phyloP scores from a whole-genome alignment of 2,329 filamentous ascomycete genomes.

The Malbranchea zuffiana region DNA sequence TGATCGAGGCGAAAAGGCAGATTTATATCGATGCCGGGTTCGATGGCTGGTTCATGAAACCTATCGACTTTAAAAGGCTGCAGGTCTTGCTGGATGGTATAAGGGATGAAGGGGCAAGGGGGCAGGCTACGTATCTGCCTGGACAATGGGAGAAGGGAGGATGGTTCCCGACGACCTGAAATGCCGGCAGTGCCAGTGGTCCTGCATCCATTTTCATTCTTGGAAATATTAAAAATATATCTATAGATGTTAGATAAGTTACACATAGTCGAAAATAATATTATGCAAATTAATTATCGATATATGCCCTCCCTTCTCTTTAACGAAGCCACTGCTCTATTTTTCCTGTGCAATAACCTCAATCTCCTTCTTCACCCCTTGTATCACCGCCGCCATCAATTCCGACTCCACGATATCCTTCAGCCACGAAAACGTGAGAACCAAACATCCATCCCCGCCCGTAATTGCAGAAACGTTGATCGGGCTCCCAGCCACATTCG shows the following conservation, averaged over 20 bases:
- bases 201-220: no score
- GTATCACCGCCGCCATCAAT: constrained; percentile 2
- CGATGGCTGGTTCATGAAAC: constrained; percentile 8
- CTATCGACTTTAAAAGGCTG: constrained; percentile 3
- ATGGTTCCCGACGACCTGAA: no score
- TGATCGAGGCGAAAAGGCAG: constrained; percentile 1
- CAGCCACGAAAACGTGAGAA: constrained; percentile 34
- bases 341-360: neutral
- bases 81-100: constrained; percentile 2
- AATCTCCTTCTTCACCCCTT: constrained; percentile 5
- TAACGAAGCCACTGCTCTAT: no score
- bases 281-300: no score
- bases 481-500: constrained; percentile 28
- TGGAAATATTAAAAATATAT: no score
- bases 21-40: constrained; percentile 6
- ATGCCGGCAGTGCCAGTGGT: no score
- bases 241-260: no score
- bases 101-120: neutral
- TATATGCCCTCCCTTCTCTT: no score
- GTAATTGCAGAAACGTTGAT: constrained; percentile 33
- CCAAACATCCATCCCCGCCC: constrained; percentile 36
- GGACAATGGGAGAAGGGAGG: constrained; percentile 5
- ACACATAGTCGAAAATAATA: no score
- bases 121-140: neutral
- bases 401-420: constrained; percentile 3